Conservation (phyloP, 2,329 filamentous ascomycete species). For the Blumeriella jaapii region DNA sequence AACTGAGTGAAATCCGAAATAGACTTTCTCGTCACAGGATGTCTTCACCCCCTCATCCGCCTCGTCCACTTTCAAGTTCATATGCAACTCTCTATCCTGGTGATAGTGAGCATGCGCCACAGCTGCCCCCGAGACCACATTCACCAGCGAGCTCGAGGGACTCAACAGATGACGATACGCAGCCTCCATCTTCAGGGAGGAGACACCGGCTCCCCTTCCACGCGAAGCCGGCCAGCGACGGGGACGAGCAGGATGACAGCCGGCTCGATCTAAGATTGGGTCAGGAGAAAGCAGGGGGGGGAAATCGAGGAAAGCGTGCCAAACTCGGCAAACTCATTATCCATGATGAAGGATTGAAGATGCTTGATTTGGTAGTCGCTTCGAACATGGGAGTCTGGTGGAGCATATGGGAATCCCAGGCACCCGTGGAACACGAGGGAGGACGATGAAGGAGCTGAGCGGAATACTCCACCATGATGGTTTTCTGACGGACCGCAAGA, state of each 20-base stretch:
- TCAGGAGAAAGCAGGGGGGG: constrained; percentile 74
- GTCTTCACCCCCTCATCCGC: constrained; percentile 12
- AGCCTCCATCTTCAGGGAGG: neutral
- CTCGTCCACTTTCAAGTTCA: constrained; percentile 15
- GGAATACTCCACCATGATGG: too few species aligned
- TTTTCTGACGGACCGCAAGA: too few species aligned
- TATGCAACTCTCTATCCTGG: constrained; percentile 18
- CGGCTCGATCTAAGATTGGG: constrained; percentile 65
- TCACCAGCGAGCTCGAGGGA: constrained; percentile 6
- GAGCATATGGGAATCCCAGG: constrained; percentile 59
- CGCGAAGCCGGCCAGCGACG: constrained; percentile 10
- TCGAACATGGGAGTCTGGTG: constrained; percentile 92
- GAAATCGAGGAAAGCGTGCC: constrained; percentile 71
- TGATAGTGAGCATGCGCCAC: constrained; percentile 20
- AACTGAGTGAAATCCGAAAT: constrained; percentile 22
- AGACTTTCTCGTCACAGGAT: constrained; percentile 24
- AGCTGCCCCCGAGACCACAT: constrained; percentile 16
- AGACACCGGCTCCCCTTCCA: neutral
- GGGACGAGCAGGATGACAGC: constrained; percentile 32
- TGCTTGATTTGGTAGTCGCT: constrained; percentile 86
- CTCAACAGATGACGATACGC: constrained; percentile 10
- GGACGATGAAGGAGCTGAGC: neutral
- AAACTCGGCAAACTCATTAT: constrained; percentile 93
- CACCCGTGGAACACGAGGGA: neutral
- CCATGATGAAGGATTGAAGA: constrained; percentile 81